Percentiles rank a stretch among this genome's conserved stretches.
Evolutionary conservation across 129 eudicot species (phyloP).

Genomic region (Escallonia rubra): DNA sequence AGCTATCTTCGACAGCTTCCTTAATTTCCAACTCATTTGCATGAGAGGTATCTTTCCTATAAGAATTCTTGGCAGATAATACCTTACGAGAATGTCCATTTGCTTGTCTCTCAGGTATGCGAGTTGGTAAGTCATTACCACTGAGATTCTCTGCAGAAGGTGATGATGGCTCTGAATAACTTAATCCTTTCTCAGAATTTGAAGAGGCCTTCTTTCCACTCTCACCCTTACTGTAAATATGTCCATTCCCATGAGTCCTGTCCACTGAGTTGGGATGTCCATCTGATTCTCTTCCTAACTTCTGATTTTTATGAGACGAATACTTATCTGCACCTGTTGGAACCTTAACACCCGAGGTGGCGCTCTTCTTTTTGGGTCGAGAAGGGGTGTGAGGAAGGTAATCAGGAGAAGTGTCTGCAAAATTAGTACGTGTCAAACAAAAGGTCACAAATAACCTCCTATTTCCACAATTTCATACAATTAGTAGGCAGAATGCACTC

Average conservation of each 20-base stretch:
- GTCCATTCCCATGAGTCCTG: slow-evolving; percentile 24
- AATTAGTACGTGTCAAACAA: slow-evolving; percentile 1
- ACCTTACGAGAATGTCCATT: slow-evolving; percentile 27
- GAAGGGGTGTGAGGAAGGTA: slow-evolving; percentile 28
- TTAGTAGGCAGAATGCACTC: neutral
- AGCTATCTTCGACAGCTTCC: slow-evolving; percentile 23
- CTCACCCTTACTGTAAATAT: slow-evolving; percentile 17
- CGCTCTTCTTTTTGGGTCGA: slow-evolving; percentile 19
- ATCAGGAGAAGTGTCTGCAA: slow-evolving; percentile 46
- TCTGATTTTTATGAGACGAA: slow-evolving; percentile 12
- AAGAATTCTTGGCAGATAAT: slow-evolving; percentile 11
- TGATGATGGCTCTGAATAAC: slow-evolving; percentile 45
- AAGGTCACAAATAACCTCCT: slow-evolving; percentile 2
- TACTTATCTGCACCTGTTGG: slow-evolving; percentile 15
- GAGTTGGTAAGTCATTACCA: slow-evolving; percentile 33
- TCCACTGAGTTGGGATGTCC: slow-evolving; percentile 16
- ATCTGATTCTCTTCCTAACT: slow-evolving; percentile 11
- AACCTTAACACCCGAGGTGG: slow-evolving; percentile 19
- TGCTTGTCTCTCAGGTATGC: slow-evolving; percentile 17
- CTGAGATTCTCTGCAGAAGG: slow-evolving; percentile 33
- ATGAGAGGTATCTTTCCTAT: slow-evolving; percentile 18
- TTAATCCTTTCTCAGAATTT: slow-evolving; percentile 34
- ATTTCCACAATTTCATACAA: neutral
- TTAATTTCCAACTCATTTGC: slow-evolving; percentile 8
- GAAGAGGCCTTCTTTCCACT: slow-evolving; percentile 10